phyloP scores from a whole-genome alignment of 805 yeast genomes.

The Scheffersomyces spartinae region DNA sequence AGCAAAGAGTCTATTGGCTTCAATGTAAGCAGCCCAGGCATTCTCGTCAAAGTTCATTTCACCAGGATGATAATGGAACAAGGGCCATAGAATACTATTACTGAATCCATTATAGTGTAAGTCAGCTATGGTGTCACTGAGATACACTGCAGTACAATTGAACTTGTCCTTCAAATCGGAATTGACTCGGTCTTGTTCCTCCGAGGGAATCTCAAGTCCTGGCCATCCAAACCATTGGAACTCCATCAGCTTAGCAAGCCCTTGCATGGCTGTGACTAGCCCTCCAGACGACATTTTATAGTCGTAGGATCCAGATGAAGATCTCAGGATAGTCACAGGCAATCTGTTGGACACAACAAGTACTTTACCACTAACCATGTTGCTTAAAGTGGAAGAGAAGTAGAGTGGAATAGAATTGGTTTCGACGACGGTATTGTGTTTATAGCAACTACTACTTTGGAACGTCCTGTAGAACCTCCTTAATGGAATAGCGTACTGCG shows the following conservation, averaged over 20 bases:
- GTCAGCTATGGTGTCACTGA: conserved; percentile 85
- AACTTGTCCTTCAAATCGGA: conserved; percentile 64
- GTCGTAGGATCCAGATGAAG: conserved; percentile 51
- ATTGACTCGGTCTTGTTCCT: conserved; percentile 59
- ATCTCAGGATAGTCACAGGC: conserved; percentile 81
- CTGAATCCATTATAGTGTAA: conserved; percentile 94
- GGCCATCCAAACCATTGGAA: conserved; percentile 99
- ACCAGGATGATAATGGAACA: conserved; percentile 98
- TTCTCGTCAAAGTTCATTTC: conserved; percentile 96
- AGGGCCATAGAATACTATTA: conserved; percentile 93
- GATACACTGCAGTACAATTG: conserved; percentile 81
- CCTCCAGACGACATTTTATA: conserved; percentile 97
- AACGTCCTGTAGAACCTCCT: too few species aligned
- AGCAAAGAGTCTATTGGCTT: conserved; percentile 81
- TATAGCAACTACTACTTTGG: too few species aligned
- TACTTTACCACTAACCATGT: conserved; percentile 48
- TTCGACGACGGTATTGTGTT: too few species aligned
- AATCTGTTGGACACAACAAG: conserved; percentile 89
- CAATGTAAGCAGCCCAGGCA: conserved; percentile 96
- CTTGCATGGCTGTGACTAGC: conserved; percentile 89
- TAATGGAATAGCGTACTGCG: too few species aligned
- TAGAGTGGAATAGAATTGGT: too few species aligned
- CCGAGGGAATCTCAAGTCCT: conserved; percentile 65
- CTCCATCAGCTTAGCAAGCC: conserved; percentile 68
- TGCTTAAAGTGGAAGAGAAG: neutral